Base-by-base conservation (phyloP, 306 rosid genomes). In the Erythrophleum fordii region DNA sequence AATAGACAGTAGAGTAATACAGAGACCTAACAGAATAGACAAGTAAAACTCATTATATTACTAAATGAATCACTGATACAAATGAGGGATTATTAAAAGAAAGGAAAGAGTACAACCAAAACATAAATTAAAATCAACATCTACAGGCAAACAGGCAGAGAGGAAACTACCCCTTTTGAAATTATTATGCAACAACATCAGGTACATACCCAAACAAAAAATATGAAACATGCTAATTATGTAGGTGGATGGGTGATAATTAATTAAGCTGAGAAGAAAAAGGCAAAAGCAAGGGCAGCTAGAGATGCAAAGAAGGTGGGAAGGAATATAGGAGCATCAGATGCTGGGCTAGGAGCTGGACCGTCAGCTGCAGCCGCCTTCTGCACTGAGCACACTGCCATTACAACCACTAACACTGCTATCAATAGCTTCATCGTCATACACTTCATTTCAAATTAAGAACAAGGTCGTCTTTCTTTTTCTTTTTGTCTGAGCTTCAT, bases 281-380 rank as follows among this genome's bases (percentile, higher is more conserved):
- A 39, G 56, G 86, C 84, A 78, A 85, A 75, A 67, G 84, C 84
- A 69, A 88, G 46, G 13, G 86, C 83, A 10, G 73, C 81, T 20
- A 85, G 81, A 81, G 86, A 85, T 8, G 86, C 86, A 55, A 83
- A 42, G 78, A 83, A 64, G 34, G 86, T 66, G 7, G 91, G 91
- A 44, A 78, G 49, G 71, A 85, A 81, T 18, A 37, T 22, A 22
- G 83, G 5, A 35, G 91, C 84, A 44, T 85, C 25, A 28, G 87
- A 83, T 13, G 85, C 11, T 42, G 91, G 91, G 86, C 66, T 73
- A 11, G 91, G 91, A 5, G 91, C 86, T 46, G 89, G 91, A 29
- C 87, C 76, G 0, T 88, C 84, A 52, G 76, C 81, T 6, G 86
- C 89, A 18, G 80, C 69, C 14, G 29, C 61, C 14, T 4, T 22